These are phyloP conservation scores for Bretziella fagacearum DNA, from an alignment of 2,329 filamentous ascomycete genomes.

Conservation along the genomic window DNA sequence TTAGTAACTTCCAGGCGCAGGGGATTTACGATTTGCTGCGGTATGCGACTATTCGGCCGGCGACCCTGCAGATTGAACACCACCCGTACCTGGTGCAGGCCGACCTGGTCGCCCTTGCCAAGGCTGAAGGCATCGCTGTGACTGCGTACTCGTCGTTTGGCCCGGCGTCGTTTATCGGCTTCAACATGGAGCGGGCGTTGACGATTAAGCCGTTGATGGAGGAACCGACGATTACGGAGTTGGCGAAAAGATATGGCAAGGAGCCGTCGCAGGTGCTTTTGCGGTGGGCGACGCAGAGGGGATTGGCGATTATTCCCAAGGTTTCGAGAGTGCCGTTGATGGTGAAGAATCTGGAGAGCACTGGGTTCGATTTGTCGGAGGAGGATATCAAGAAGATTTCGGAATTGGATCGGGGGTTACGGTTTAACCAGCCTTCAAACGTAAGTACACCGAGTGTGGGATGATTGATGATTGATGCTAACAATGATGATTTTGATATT, in stretches of 20 bases:
- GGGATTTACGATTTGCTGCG: constrained; percentile 64
- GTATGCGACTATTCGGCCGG: constrained; percentile 56
- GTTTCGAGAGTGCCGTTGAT: constrained; percentile 38
- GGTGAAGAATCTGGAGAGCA: constrained; percentile 49
- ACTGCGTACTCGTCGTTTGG: constrained; percentile 79
- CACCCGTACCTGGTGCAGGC: constrained; percentile 74
- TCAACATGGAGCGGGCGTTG: constrained; percentile 65
- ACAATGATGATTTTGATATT: too few species aligned
- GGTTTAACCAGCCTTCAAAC: constrained; percentile 66
- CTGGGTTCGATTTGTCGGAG: constrained; percentile 46
- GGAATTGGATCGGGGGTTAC: constrained; percentile 45
- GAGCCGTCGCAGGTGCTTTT: constrained; percentile 66
- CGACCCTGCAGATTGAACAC: constrained; percentile 75
- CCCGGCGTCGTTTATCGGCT: constrained; percentile 60
- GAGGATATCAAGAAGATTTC: constrained; percentile 51
- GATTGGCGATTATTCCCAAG: constrained; percentile 71
- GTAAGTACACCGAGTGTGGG: too few species aligned
- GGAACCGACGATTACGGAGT: constrained; percentile 42
- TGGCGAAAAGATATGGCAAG: constrained; percentile 55
- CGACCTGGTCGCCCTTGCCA: constrained; percentile 51
- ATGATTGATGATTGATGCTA: too few species aligned
- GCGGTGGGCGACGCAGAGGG: constrained; percentile 72
- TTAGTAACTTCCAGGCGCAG: constrained; percentile 69
- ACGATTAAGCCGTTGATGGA: constrained; percentile 44
- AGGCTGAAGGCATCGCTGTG: constrained; percentile 52